Evolutionary conservation across 208 protist species (phyloP), one percentile per base, ranked within the genome.

Genomic region (Kentomonas sorsogonicus): DNA sequence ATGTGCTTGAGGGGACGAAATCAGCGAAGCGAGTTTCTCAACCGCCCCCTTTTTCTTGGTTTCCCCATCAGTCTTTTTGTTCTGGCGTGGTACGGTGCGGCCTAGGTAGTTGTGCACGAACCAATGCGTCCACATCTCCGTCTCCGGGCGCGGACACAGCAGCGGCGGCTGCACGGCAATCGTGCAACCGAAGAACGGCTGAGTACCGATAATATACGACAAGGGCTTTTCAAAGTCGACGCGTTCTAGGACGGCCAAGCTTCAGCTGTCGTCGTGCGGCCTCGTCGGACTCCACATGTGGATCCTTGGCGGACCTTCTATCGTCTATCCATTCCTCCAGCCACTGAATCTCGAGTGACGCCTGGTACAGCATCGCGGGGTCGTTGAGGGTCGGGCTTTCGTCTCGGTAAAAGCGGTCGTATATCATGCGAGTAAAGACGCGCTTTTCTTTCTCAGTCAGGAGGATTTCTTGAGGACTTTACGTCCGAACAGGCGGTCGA

Each of bases 81-180:
- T 51, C 7, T 34, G 13, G 20, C 6, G 11, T 30, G 30, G 34
- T 43, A 2, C 20, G 29, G 56, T 41, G 46, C 40, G 59, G 22
- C 26, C 34, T 6, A 94, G 63, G 53, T 83, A 50, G 25, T 66
- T 50, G 22, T 76, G 57, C 7, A 88, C 70, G 27, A 90, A 36
- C 86, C 83, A 95, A 56, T 92, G 85, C 2, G 76, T 81, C 89
- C 85, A 93, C 83, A 90, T 82, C 69, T 95, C 85, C 30, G 89
- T 95, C 68, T 95, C 85, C 1, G 84, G 79, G 1, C 85, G 55
- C 20, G 89, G 89, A 63, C 84, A 90, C 26, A 95, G 66, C 41
- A 95, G 66, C 38, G 89, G 89, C 26, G 72, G 67, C 30, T 53
- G 63, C 53, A 82, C 91, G 11, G 43, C 48, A 27, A 95, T 89